These are phyloP conservation scores for Ambrosia hybrid DNA, from an alignment of 140 eudicot species.

Conservation along the genomic window DNA sequence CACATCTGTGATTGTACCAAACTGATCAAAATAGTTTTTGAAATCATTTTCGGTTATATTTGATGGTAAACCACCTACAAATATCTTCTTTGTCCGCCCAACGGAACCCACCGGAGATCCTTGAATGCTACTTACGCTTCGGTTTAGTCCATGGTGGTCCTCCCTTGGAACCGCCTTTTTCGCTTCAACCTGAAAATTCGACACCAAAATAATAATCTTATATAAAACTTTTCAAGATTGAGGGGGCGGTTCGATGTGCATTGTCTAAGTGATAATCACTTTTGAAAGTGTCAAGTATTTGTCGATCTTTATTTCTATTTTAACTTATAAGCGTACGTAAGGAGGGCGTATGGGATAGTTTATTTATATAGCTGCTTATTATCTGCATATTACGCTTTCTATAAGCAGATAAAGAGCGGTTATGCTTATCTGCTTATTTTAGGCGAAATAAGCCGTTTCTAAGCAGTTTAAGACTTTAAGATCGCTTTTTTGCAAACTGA, in stretches of 20 bases:
- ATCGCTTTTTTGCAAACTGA: neutral
- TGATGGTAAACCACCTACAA: constrained; percentile 89
- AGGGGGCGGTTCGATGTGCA: too few species aligned
- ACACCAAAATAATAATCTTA: constrained; percentile 12
- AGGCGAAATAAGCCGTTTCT: too few species aligned
- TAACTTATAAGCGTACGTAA: too few species aligned
- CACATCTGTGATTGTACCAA: constrained; percentile 72
- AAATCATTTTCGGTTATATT: constrained; percentile 76
- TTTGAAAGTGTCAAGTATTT: too few species aligned
- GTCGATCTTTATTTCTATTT: too few species aligned
- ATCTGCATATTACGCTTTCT: too few species aligned
- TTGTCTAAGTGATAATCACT: too few species aligned
- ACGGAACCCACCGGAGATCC: constrained; percentile 62
- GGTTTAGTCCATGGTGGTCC: constrained; percentile 60
- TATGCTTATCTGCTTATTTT: too few species aligned
- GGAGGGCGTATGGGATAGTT: too few species aligned
- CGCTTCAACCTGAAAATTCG: constrained; percentile 70
- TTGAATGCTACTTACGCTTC: constrained; percentile 56
- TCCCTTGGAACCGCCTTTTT: constrained; percentile 97
- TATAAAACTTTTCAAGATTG: too few species aligned
- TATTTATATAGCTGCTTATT: too few species aligned
- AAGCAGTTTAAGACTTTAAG: neutral
- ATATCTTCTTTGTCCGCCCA: constrained; percentile 85
- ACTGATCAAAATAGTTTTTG: constrained; percentile 73
- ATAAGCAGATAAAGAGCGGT: too few species aligned